Conservation (phyloP, 2,329 filamentous ascomycete species). For the Exophiala viscosa region DNA sequence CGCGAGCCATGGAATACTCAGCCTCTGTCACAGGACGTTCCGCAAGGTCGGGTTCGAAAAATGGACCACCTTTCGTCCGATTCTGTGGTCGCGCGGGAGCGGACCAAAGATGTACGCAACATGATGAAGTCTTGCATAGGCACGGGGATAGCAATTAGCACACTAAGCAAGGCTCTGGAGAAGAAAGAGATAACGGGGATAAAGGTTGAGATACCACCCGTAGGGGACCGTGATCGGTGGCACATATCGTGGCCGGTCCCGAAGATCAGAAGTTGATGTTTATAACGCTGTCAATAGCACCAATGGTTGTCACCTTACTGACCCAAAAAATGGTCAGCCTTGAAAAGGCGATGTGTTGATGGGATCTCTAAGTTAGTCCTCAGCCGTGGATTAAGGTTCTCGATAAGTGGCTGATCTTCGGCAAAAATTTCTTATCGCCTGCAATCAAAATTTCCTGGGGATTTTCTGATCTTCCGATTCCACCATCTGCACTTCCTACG, state of each 20-base stretch:
- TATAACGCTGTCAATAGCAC: neutral
- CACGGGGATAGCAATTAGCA: slow-evolving; percentile 61
- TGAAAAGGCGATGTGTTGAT: no score
- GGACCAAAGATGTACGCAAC: slow-evolving; percentile 58
- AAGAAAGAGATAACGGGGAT: slow-evolving; percentile 25
- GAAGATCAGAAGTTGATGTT: slow-evolving; percentile 30
- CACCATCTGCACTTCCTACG: neutral
- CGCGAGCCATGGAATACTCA: slow-evolving; percentile 34
- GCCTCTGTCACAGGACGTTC: slow-evolving; percentile 20
- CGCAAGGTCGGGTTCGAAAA: slow-evolving; percentile 26
- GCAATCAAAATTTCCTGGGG: slow-evolving; percentile 5
- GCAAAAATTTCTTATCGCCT: neutral
- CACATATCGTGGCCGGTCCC: slow-evolving; percentile 47
- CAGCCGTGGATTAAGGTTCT: neutral
- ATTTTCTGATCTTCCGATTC: neutral
- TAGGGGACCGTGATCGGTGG: slow-evolving; percentile 40
- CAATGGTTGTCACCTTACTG: neutral
- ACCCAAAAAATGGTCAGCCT: no score
- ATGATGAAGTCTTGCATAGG: slow-evolving; percentile 68
- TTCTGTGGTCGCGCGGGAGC: slow-evolving; percentile 55
- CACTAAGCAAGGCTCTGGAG: slow-evolving; percentile 56
- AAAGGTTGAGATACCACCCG: slow-evolving; percentile 21
- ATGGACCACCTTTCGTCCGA: neutral
- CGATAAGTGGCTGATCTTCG: neutral
- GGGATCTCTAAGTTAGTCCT: no score